These are phyloP conservation scores for Monosporascus sp. DNA, from an alignment of 2,329 filamentous ascomycete species.

Conservation along the genomic window DNA sequence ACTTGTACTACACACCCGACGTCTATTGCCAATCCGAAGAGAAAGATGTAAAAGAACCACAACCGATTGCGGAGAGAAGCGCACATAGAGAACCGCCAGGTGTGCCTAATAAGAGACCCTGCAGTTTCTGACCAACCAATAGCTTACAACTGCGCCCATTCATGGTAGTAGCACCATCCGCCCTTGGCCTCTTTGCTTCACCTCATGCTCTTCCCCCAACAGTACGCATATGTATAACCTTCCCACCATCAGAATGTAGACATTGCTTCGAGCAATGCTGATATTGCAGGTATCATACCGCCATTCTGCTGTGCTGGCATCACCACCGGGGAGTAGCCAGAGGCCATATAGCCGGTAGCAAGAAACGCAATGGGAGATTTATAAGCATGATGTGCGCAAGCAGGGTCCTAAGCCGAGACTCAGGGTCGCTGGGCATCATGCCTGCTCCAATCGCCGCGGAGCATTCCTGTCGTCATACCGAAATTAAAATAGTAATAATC, in stretches of 20 bases:
- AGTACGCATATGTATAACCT: neutral
- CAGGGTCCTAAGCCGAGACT: neutral
- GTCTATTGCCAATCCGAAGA: neutral
- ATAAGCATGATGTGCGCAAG: neutral
- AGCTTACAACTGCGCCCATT: neutral
- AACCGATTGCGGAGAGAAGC: neutral
- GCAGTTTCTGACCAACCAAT: neutral
- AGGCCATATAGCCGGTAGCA: neutral
- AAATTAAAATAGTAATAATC: slow-evolving; percentile 13
- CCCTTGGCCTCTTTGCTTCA: neutral
- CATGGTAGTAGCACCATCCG: neutral
- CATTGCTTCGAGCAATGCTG: neutral
- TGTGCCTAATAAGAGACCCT: neutral
- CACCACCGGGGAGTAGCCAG: no score
- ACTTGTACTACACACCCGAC: neutral
- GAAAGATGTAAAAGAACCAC: neutral
- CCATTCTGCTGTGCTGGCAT: no score
- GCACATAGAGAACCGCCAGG: neutral
- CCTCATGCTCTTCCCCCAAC: neutral
- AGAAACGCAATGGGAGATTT: neutral
- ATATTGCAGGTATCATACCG: neutral
- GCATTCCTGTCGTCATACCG: neutral
- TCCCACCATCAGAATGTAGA: neutral
- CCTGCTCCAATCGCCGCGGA: neutral
- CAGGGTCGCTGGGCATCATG: neutral